A percentile compares a stretch with the other conserved stretches of the same genome.
phyloP scores from a whole-genome alignment of 805 yeast species.

The Teunomyces panamensis region DNA sequence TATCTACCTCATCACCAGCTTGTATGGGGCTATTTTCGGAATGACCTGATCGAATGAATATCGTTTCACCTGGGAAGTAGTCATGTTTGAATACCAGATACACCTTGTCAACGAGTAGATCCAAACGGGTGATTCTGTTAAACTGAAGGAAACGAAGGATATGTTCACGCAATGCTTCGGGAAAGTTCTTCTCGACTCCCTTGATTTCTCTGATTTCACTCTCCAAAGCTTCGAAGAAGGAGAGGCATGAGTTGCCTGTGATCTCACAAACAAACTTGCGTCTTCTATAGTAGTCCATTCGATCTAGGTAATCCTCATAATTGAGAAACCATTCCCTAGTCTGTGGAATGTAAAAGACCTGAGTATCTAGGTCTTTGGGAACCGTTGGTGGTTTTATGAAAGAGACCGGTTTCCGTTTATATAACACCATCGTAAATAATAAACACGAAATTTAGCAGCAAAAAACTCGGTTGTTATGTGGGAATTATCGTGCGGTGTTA shows the following conservation, averaged over 20 bases:
- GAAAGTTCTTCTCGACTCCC: slow-evolving; percentile 77
- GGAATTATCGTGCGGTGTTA: neutral
- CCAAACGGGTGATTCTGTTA: slow-evolving; percentile 76
- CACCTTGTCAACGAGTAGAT: slow-evolving; percentile 83
- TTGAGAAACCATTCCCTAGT: slow-evolving; percentile 85
- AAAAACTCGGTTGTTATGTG: neutral
- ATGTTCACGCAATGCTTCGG: slow-evolving; percentile 89
- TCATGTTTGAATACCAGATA: slow-evolving; percentile 74
- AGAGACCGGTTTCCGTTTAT: slow-evolving; percentile 68
- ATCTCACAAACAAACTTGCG: slow-evolving; percentile 92
- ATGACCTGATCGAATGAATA: slow-evolving; percentile 48
- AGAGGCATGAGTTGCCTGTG: slow-evolving; percentile 88
- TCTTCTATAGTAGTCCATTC: slow-evolving; percentile 69
- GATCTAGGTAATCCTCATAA: slow-evolving; percentile 70
- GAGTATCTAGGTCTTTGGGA: slow-evolving; percentile 53
- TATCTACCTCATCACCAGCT: neutral
- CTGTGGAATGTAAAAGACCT: slow-evolving; percentile 78
- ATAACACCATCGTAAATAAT: slow-evolving; percentile 57
- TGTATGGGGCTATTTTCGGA: neutral
- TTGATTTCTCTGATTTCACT: slow-evolving; percentile 59
- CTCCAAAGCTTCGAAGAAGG: slow-evolving; percentile 83
- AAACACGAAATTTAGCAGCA: slow-evolving; percentile 2
- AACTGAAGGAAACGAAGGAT: slow-evolving; percentile 83
- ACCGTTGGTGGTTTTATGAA: slow-evolving; percentile 55
- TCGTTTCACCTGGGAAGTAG: slow-evolving; percentile 88